Evolutionary conservation across 1,284 basidiomycete species (phyloP), one percentile per base, ranked within the genome.

Genomic region (Vanrija humicola): DNA sequence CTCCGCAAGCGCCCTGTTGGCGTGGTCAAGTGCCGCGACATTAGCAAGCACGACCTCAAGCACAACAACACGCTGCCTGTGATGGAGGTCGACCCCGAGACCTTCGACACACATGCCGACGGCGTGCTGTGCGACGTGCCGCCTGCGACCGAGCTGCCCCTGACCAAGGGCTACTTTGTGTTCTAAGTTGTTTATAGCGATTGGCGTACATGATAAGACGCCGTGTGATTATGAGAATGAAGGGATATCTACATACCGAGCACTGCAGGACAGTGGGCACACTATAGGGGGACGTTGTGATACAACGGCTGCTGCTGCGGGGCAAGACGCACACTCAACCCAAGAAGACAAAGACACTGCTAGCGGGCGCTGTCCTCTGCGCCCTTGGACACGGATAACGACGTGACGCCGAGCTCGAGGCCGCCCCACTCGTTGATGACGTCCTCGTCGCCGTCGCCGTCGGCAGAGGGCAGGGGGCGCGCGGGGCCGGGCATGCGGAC

Each of bases 11-110:
- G 82, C 4, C 77, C 83, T 12, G 86, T 87, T 62, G 84, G 90
- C 0, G 95, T 98, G 40, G 81, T 80, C 55, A 82, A 82, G 14
- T 98, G 94, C 68, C 81, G 93, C 29, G 77, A 75, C 1, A 81
- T 98, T 46, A 82, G 76, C 28, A 98, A 98, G 80, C 82, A 82
- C 67, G 86, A 94, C 71, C 94, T 98, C 91, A 98, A 96, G 78
- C 88, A 86, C 83, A 98, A 98, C 75, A 80, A 84, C 56, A 77
- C 81, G 49, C 84, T 85, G 61, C 96, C 95, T 2, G 81, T 81
- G 71, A 89, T 98, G 83, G 19, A 52, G 70, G 94, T 98, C 43
- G 90, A 98, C 73, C 89, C 96, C 0, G 95, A 98, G 79, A 89
- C 81, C 52, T 97, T 95, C 73, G 86, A 89, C 57, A 92, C 96